These are phyloP conservation scores for Pelargonium australe DNA, from an alignment of 441 rosid genomes.

Conservation along the genomic window DNA sequence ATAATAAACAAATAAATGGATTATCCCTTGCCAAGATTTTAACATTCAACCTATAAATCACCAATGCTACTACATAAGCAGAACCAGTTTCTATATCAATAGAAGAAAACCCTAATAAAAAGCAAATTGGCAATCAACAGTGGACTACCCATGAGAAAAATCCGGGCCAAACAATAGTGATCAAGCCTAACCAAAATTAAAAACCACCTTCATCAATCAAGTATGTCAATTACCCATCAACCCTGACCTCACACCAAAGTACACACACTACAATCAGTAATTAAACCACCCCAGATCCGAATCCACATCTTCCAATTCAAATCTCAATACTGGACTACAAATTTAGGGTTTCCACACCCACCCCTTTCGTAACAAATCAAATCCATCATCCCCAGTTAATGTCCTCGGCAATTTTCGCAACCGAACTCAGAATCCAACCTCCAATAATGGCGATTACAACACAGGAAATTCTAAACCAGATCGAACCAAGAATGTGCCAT, in stretches of 20 bases:
- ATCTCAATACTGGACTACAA: slow-evolving; percentile 1
- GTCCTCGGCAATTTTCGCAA: slow-evolving; percentile 3
- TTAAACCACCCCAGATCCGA: slow-evolving; percentile 23
- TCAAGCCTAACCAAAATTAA: background rate
- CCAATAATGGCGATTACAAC: slow-evolving; percentile 7
- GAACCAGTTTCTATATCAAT: background rate
- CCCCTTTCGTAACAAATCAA: background rate
- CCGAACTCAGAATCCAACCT: background rate
- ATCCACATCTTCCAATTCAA: slow-evolving; percentile 6
- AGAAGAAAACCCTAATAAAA: background rate
- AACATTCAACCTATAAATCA: background rate
- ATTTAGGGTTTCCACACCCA: slow-evolving; percentile 21
- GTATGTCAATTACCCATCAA: background rate
- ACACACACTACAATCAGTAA: slow-evolving; percentile 6
- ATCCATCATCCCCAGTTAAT: background rate
- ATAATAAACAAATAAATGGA: background rate
- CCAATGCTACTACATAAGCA: background rate
- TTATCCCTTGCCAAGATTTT: background rate
- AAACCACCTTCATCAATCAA: background rate
- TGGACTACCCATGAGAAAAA: no score
- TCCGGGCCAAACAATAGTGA: background rate
- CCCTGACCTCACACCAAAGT: background rate
- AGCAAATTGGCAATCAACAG: background rate
- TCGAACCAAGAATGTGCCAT: slow-evolving; percentile 1
- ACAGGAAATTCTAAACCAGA: slow-evolving; percentile 2